Base-by-base conservation (phyloP, 164 flowering plant genomes). In the Vitis rotundifolia region DNA sequence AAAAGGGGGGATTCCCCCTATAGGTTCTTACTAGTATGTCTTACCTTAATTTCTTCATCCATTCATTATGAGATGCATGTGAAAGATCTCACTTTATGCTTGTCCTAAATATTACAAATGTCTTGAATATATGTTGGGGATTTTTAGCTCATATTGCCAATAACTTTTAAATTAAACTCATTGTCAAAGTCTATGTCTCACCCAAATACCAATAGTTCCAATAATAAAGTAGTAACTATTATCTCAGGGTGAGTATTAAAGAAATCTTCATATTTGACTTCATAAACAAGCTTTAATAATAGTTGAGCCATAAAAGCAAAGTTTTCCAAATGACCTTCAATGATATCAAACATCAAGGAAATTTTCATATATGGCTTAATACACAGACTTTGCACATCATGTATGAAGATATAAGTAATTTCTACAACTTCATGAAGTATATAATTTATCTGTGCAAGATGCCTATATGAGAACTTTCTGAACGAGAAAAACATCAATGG, bases 381-480 rank as follows among this genome's bases (percentile, higher is more conserved):
- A 79, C 88, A 88, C 61, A 82, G 61, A 14, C 84, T 83, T 69
- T 81, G 78, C 79, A 78, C 77, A 71, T 88, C 89, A 50, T 82
- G 93, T 48, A 75, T 28, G 28, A 85, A 75, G 71, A 85, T 77
- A 73, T 79, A 89, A 56, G 88, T 86, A 56, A 89, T 73, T 62
- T 73, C 75, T 61, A 91, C 56, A 47, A 83, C 90, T 78, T 91
- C 97, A 5, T 94, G 91, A 73, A 88, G 83, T 63, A 91, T 60
- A 68, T 82, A 82, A 68, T 83, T 87, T 59, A 91, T 83, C 75
- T 81, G 91, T 48, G 91, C 91, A 66, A 89, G 88, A 83, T 87
- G 86, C 51, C 13, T 71, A 71, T 77, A 71, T 15, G 75, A 75
- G 62, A 91, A 86, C 63, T 79, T 79, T 71, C 97, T 91, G 87